Conservation (phyloP, 2,329 filamentous ascomycete genomes). For the Nemania sp. region DNA sequence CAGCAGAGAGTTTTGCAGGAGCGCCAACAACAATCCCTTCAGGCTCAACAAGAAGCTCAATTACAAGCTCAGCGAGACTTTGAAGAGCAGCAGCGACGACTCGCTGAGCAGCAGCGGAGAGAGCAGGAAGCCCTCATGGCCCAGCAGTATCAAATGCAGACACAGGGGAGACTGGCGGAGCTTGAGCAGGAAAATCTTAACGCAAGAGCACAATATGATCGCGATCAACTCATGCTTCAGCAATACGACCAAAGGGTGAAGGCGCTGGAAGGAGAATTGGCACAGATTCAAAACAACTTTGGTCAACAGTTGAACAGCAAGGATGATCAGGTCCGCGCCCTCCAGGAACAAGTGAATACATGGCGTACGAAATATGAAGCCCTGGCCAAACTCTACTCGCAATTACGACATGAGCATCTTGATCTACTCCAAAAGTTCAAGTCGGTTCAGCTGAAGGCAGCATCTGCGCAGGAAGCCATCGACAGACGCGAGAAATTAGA, state of each 20-base stretch:
- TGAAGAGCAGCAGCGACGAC: conserved; percentile 86
- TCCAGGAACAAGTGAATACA: conserved; percentile 97
- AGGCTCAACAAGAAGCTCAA: conserved; percentile 80
- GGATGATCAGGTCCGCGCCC: conserved; percentile 88
- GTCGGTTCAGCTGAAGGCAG: conserved; percentile 91
- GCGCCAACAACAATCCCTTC: conserved; percentile 80
- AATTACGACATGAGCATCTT: conserved; percentile 91
- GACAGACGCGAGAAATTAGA: conserved; percentile 93
- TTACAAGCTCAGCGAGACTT: conserved; percentile 92
- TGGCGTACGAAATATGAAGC: conserved; percentile 98
- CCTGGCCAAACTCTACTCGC: conserved; percentile 94
- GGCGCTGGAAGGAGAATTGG: conserved; percentile 84
- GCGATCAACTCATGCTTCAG: conserved; percentile 95
- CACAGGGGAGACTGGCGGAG: conserved; percentile 92
- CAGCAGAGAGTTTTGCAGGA: conserved; percentile 89
- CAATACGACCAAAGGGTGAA: conserved; percentile 97
- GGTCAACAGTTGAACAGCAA: conserved; percentile 85
- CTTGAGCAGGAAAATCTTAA: conserved; percentile 94
- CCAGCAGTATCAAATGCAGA: conserved; percentile 91
- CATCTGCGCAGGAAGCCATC: conserved; percentile 95
- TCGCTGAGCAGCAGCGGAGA: conserved; percentile 86
- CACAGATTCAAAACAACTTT: conserved; percentile 79
- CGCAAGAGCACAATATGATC: conserved; percentile 91
- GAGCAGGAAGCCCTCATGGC: conserved; percentile 88
- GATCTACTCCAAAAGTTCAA: conserved; percentile 97